Percentiles rank a stretch among this genome's conserved stretches.
Conservation (phyloP, 192 early-diverging fungal species). For the Coemansia interrupta region DNA sequence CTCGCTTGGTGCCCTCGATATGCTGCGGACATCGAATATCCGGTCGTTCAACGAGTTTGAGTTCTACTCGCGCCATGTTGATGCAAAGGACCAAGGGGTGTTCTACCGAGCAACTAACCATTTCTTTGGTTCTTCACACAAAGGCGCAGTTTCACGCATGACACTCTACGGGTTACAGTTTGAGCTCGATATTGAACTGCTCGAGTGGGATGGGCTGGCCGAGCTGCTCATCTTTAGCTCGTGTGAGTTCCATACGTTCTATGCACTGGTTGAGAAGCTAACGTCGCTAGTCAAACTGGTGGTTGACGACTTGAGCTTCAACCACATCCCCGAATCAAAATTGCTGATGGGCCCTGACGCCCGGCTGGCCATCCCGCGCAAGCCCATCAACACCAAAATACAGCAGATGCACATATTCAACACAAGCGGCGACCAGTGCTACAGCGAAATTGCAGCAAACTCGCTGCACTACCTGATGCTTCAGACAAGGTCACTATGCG, state of each 20-base stretch:
- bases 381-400: neutral
- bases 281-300: neutral
- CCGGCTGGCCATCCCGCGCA: neutral
- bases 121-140: neutral
- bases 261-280: constrained; percentile 2
- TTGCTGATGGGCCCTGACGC: neutral
- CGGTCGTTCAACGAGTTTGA: neutral
- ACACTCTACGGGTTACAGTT: neutral
- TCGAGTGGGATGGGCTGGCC: neutral
- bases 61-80: neutral
- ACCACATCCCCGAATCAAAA: constrained; percentile 3
- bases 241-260: neutral
- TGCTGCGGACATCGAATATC: neutral
- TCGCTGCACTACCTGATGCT: neutral
- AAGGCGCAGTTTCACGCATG: neutral
- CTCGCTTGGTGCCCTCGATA: constrained; percentile 1
- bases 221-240: constrained; percentile 1
- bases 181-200: neutral
- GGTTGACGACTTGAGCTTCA: neutral
- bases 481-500: neutral
- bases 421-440: neutral
- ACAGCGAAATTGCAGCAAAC: constrained; percentile 1
- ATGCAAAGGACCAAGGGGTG: neutral
- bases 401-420: constrained; percentile 6
- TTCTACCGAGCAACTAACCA: constrained; percentile 3